These are phyloP conservation scores for Pistacia atlantica DNA, from an alignment of 345 rosid species.

Conservation along the genomic window DNA sequence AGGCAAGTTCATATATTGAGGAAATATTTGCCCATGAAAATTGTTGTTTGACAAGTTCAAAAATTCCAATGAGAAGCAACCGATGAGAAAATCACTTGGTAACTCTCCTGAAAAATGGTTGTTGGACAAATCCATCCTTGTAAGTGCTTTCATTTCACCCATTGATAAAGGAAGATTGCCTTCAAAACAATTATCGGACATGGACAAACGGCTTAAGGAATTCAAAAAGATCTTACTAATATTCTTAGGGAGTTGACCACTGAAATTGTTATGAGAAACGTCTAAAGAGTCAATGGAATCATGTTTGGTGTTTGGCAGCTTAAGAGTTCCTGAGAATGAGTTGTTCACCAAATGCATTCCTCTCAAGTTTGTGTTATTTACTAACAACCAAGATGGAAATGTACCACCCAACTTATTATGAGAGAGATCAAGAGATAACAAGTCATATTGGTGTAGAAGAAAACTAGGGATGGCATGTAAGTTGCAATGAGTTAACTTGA, in stretches of 20 bases:
- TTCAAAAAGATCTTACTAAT: neutral
- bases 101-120: slow-evolving; percentile 6
- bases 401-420: neutral
- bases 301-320: neutral
- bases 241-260: neutral
- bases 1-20: neutral
- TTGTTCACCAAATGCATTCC: neutral
- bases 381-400: slow-evolving; percentile 2
- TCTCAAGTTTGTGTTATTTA: neutral
- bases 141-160: neutral
- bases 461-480: neutral
- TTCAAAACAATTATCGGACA: neutral
- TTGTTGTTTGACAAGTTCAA: neutral
- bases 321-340: neutral
- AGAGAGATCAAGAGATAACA: neutral
- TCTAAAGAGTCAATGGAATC: neutral
- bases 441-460: neutral
- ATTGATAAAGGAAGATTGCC: neutral
- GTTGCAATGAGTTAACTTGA: too few species aligned
- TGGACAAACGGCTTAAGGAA: neutral
- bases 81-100: neutral
- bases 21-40: neutral
- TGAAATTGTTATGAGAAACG: neutral
- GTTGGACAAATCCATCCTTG: neutral
- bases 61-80: neutral